These are phyloP conservation scores for Ophiostoma pallidulum DNA, from an alignment of 2,329 filamentous ascomycete species.

Conservation along the genomic window DNA sequence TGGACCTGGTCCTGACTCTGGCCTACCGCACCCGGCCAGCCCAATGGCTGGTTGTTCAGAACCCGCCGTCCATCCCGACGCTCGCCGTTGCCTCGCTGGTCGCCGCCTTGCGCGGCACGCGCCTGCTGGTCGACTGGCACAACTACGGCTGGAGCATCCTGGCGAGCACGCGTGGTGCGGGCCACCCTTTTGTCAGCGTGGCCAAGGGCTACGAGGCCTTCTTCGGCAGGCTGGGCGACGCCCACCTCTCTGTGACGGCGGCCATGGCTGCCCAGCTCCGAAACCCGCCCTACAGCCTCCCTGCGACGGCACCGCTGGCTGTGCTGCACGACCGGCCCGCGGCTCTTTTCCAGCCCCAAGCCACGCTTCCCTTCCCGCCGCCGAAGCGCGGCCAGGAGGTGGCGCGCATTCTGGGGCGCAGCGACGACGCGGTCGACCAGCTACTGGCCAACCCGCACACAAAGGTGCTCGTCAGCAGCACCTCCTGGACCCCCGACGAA, in stretches of 20 bases:
- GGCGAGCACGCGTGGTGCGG: conserved; percentile 44
- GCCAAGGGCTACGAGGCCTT: conserved; percentile 69
- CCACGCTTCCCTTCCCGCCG: conserved; percentile 24
- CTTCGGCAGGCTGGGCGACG: conserved; percentile 58
- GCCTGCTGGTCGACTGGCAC: conserved; percentile 92
- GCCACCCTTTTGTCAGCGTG: conserved; percentile 66
- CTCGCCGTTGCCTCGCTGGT: conserved; percentile 65
- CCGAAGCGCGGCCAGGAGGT: conserved; percentile 2
- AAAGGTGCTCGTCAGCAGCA: conserved; percentile 72
- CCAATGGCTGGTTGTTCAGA: conserved; percentile 73
- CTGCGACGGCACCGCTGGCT: conserved; percentile 44
- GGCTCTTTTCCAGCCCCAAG: conserved; percentile 68
- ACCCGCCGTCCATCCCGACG: conserved; percentile 90
- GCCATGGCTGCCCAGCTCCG: conserved; percentile 73
- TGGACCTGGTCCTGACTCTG: conserved; percentile 59
- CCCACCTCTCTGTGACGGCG: conserved; percentile 79
- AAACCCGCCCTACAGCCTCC: conserved; percentile 53
- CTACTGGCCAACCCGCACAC: not conserved
- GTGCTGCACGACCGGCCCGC: conserved; percentile 83
- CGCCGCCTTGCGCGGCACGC: conserved; percentile 67
- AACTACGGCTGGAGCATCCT: conserved; percentile 97
- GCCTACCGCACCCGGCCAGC: conserved; percentile 65
- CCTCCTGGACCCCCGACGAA: conserved; percentile 95
- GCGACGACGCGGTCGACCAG: not conserved
- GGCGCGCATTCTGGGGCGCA: conserved; percentile 7